These are phyloP conservation scores for Cercospora canescens DNA, from an alignment of 2,329 filamentous ascomycete species.

Conservation along the genomic window DNA sequence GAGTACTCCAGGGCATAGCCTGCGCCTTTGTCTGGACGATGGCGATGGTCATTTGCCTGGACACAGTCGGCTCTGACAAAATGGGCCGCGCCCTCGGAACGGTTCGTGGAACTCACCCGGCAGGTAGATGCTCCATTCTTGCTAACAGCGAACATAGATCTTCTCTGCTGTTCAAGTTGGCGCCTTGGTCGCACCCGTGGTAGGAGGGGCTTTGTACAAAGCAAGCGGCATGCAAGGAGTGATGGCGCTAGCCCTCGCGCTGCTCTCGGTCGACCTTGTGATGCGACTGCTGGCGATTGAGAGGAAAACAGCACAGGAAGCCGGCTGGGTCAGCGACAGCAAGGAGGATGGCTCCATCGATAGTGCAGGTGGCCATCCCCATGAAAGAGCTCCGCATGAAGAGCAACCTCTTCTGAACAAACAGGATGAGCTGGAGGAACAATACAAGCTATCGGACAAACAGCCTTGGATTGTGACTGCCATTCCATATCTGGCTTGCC, in stretches of 20 bases:
- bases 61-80: neutral
- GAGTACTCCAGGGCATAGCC: neutral
- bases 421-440: neutral
- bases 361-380: too few species aligned
- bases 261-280: neutral
- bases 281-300: neutral
- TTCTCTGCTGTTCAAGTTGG: neutral
- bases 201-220: neutral
- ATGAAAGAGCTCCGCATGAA: neutral
- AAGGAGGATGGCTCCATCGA: too few species aligned
- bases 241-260: neutral
- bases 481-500: neutral
- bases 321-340: neutral
- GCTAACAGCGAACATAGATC: neutral
- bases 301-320: neutral
- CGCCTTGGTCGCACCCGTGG: neutral
- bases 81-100: neutral
- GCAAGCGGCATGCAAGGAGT: neutral
- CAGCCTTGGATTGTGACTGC: neutral
- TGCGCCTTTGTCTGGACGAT: neutral
- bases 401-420: neutral
- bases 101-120: too few species aligned
- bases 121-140: neutral
- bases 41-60: neutral
- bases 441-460: neutral